A percentile compares a stretch with the other conserved stretches of the same genome.
phyloP scores from a whole-genome alignment of 495 filamentous ascomycete species.

The Penicillium waksmanii region DNA sequence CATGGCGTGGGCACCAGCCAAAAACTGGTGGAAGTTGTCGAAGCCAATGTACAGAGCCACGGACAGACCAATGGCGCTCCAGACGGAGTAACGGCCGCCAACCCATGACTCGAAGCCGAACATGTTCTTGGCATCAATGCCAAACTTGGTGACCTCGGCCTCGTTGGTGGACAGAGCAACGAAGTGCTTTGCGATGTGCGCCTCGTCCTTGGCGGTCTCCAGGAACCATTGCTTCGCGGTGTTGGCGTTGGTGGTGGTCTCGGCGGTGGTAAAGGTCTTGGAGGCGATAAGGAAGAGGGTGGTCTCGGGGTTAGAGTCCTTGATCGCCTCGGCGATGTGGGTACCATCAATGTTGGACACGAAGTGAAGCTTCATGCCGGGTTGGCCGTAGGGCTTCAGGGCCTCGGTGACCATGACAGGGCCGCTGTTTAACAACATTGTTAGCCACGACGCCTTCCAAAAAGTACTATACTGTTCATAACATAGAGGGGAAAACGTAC shows the following conservation, averaged over 20 bases:
- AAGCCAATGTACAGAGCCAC: slow-evolving; percentile 93
- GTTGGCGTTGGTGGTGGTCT: slow-evolving; percentile 96
- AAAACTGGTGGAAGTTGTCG: slow-evolving; percentile 97
- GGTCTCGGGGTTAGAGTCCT: slow-evolving; percentile 88
- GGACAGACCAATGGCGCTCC: slow-evolving; percentile 96
- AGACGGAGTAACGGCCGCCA: slow-evolving; percentile 95
- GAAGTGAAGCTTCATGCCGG: slow-evolving; percentile 87
- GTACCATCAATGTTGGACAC: slow-evolving; percentile 99
- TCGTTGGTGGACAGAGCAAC: slow-evolving; percentile 98
- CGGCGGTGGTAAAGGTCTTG: slow-evolving; percentile 99
- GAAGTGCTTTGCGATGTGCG: slow-evolving; percentile 93
- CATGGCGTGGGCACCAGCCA: slow-evolving; percentile 94
- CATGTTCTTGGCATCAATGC: slow-evolving; percentile 98
- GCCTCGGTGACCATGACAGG: slow-evolving; percentile 99
- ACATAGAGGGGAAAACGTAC: slow-evolving; percentile 54
- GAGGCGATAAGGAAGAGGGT: slow-evolving; percentile 97
- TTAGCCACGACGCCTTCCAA: neutral
- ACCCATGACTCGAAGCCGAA: slow-evolving; percentile 99
- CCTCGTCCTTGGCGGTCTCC: slow-evolving; percentile 73
- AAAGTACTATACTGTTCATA: neutral
- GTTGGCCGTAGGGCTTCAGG: slow-evolving; percentile 88
- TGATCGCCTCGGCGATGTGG: slow-evolving; percentile 92
- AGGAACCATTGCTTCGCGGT: slow-evolving; percentile 97
- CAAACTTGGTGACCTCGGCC: slow-evolving; percentile 93
- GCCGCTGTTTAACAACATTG: slow-evolving; percentile 58